A percentile compares a stretch with the other conserved stretches of the same genome.
These are phyloP conservation scores for Sechiopsis laciniata DNA, from an alignment of 306 rosid species.

Conservation along the genomic window DNA sequence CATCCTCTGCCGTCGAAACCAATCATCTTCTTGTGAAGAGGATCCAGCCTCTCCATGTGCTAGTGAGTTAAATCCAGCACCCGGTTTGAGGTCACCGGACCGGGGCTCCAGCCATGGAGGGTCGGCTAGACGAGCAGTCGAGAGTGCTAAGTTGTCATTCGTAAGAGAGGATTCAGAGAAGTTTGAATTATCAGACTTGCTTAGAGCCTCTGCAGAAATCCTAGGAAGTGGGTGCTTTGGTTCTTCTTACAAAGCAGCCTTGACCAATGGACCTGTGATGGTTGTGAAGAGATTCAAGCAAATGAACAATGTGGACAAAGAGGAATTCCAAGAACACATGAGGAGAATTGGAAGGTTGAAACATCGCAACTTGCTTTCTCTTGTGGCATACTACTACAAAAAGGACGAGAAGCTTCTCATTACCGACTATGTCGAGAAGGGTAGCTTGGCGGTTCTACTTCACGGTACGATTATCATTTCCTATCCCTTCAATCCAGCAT, in stretches of 20 bases:
- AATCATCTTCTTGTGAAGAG: constrained; percentile 24
- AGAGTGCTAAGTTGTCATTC: constrained; percentile 47
- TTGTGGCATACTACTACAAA: constrained; percentile 80
- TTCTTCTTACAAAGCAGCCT: constrained; percentile 79
- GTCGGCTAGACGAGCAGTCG: constrained; percentile 26
- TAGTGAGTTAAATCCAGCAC: constrained; percentile 15
- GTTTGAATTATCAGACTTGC: constrained; percentile 75
- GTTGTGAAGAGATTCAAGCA: constrained; percentile 89
- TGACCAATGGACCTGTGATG: constrained; percentile 46
- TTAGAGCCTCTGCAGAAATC: constrained; percentile 81
- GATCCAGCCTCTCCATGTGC: constrained; percentile 26
- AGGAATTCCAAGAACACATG: constrained; percentile 85
- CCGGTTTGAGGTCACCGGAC: constrained; percentile 22
- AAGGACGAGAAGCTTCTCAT: constrained; percentile 87
- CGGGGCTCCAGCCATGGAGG: constrained; percentile 24
- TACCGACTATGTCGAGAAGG: constrained; percentile 42
- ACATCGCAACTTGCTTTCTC: constrained; percentile 68
- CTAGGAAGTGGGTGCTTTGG: constrained; percentile 77
- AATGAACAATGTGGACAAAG: constrained; percentile 77
- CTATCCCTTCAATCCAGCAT: neutral
- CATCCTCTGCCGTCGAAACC: constrained; percentile 33
- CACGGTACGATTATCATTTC: constrained; percentile 42
- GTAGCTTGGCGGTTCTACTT: constrained; percentile 66
- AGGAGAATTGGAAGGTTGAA: constrained; percentile 66
- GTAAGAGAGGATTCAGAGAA: constrained; percentile 52